A percentile compares a stretch with the other conserved stretches of the same genome.
These are phyloP conservation scores for Cucurbita pepo DNA, from an alignment of 306 rosid species.

Conservation along the genomic window DNA sequence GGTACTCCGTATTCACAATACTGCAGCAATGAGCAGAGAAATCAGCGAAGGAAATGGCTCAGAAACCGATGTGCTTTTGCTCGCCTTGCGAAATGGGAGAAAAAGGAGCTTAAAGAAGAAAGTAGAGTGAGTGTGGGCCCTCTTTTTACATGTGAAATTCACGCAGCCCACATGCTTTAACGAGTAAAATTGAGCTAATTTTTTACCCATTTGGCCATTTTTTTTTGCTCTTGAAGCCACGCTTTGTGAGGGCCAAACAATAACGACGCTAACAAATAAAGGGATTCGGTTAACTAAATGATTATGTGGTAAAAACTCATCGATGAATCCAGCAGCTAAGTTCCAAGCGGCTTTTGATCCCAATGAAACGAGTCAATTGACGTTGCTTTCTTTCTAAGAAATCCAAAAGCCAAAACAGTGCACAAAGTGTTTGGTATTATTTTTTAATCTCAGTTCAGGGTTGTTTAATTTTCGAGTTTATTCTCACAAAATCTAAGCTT, in stretches of 20 bases:
- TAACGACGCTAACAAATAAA: background rate
- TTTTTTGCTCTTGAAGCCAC: background rate
- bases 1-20: conserved; percentile 8
- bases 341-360: background rate
- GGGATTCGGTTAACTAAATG: background rate
- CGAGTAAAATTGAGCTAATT: background rate
- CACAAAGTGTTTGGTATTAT: background rate
- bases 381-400: conserved; percentile 6
- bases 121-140: conserved; percentile 14
- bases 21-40: conserved; percentile 19
- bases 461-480: background rate
- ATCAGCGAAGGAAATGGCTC: conserved; percentile 16
- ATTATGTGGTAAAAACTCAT: background rate
- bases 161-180: conserved; percentile 1
- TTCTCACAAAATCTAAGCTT: background rate
- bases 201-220: background rate
- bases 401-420: background rate
- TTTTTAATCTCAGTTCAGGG: background rate
- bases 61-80: conserved; percentile 29
- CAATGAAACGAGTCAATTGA: background rate
- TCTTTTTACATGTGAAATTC: conserved; percentile 15
- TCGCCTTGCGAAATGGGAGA: background rate
- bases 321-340: background rate
- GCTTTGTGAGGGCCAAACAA: background rate
- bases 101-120: conserved; percentile 5